Base-by-base conservation (phyloP, 2,329 filamentous ascomycete genomes). In the Stachybotrys echinatus region DNA sequence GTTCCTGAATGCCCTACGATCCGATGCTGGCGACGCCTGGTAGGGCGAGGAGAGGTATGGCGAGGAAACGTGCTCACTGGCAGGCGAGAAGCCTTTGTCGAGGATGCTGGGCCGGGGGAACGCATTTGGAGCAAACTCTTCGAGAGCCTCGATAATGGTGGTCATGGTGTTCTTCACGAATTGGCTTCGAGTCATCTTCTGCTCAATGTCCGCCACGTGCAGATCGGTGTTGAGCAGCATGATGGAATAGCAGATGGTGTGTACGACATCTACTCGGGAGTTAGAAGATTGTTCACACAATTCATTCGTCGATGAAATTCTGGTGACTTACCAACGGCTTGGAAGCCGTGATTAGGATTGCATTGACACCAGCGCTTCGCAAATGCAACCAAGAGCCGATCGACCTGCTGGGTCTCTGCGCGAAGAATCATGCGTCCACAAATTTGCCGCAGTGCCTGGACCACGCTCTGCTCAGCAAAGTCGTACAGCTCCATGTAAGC, bases 101-200 rank as follows among this genome's bases (percentile, higher is more conserved):
- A 84, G 65, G 27, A 82, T 75, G 52, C 76, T 79, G 5, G 80
- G 72, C 4, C 80, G 75, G 31, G 85, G 79, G 54, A 87, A 87
- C 2, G 78, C 79, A 52, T 84, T 80, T 2, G 88, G 83, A 1
- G 77, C 81, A n/a, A 85, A 83, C 58, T 95, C 89, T 38, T 79
- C 74, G 10, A 91, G 79, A 12, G 89, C 85, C 45, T 90, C 84
- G 51, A 82, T 83, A 54, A 99, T 88, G 0, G 92, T 96, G 1
- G 88, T 87, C 76, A 97, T 85, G 5, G 94, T 96, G 64, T 99
- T 99, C 69, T 95, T 95, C 64, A 99, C 82, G 62, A 97, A 99
- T 62, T 97, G 92, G 55, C 80, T 86, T 50, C 88, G 84, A 2
- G 92, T 97, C 94, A 99, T 99, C 73, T 95, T 95, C 60, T 88